phyloP scores from a whole-genome alignment of 768 basidiomycete species.

The Suillus hirtellus region DNA sequence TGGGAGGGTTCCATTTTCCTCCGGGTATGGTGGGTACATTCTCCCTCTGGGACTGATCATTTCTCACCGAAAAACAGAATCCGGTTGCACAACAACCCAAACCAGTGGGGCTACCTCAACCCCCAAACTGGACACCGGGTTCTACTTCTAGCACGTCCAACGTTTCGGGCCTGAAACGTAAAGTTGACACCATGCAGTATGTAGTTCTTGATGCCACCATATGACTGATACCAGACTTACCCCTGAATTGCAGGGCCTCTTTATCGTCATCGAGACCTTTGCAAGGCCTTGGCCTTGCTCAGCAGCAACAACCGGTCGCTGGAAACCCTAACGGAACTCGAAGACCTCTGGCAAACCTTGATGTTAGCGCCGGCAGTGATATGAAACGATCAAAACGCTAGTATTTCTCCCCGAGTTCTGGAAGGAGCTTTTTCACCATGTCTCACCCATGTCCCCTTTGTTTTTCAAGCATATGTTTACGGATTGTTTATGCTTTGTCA shows the following conservation, averaged over 20 bases:
- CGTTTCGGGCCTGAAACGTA: slow-evolving; percentile 32
- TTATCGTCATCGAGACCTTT: slow-evolving; percentile 23
- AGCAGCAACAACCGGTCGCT: slow-evolving; percentile 27
- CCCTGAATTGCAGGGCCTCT: slow-evolving; percentile 19
- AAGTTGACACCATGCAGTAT: slow-evolving; percentile 34
- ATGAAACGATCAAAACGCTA: slow-evolving; percentile 46
- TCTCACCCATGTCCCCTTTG: not conserved
- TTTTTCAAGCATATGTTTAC: not conserved
- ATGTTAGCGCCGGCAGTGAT: slow-evolving; percentile 22
- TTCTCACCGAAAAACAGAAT: slow-evolving; percentile 14
- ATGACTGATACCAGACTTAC: not conserved
- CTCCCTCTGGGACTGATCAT: not conserved
- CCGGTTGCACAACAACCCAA: slow-evolving; percentile 15
- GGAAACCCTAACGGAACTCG: slow-evolving; percentile 17
- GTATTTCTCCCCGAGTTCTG: not conserved
- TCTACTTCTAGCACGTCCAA: slow-evolving; percentile 12
- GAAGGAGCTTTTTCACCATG: not conserved
- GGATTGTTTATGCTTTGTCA: not conserved
- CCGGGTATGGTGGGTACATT: slow-evolving; percentile 42
- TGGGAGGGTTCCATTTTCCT: slow-evolving; percentile 53
- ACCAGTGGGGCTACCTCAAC: slow-evolving; percentile 5
- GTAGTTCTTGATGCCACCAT: slow-evolving; percentile 20
- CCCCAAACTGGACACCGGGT: slow-evolving; percentile 13
- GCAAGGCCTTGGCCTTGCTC: slow-evolving; percentile 42
- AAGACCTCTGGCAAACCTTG: slow-evolving; percentile 36